phyloP scores from a whole-genome alignment of 164 flowering plant species.

The Cinnamomum chago region DNA sequence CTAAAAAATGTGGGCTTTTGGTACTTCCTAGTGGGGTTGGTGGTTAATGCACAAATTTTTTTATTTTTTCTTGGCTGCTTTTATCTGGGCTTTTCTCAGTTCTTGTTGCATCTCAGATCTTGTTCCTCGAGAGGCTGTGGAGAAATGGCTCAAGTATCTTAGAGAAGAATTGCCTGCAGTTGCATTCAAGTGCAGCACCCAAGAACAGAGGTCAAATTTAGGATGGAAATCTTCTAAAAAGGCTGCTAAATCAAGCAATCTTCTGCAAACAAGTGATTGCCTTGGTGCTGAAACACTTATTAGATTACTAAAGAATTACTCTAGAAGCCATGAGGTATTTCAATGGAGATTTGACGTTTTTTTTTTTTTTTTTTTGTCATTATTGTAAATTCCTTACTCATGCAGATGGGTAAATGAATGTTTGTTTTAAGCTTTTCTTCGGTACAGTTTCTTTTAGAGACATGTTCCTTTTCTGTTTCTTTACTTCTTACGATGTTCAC shows the following conservation, averaged over 20 bases:
- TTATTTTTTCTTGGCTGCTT: background rate
- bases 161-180: conserved; percentile 93
- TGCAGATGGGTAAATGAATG: background rate
- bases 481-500: no score
- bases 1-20: no score
- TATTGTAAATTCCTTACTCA: background rate
- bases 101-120: conserved; percentile 52
- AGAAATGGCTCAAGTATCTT: conserved; percentile 93
- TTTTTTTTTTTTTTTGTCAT: background rate
- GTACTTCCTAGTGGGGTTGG: no score
- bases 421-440: background rate
- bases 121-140: conserved; percentile 93
- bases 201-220: conserved; percentile 80
- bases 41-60: no score
- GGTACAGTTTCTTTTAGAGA: background rate
- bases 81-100: background rate
- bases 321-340: conserved; percentile 89
- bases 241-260: conserved; percentile 53
- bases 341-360: conserved; percentile 54
- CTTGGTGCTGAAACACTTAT: conserved; percentile 95
- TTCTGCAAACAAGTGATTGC: conserved; percentile 91
- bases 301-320: conserved; percentile 84
- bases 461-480: no score
- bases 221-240: conserved; percentile 76
- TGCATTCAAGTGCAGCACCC: conserved; percentile 96